Conservation (phyloP, 306 rosid genomes). For the Astragalus glycyphyllos region DNA sequence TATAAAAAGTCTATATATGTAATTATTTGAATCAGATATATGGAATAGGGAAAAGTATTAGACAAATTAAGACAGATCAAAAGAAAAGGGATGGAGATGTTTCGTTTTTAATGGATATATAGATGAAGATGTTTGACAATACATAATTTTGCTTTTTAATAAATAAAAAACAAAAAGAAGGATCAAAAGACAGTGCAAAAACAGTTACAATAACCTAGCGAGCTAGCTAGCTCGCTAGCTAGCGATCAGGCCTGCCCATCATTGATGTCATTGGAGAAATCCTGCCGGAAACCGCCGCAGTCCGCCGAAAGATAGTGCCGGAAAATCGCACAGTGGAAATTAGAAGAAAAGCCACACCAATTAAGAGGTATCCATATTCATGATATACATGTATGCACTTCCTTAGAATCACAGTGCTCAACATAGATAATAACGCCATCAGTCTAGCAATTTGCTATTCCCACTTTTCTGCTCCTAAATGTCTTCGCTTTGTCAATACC, state of each 20-base stretch:
- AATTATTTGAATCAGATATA: too few species aligned
- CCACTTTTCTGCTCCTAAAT: slow-evolving; percentile 16
- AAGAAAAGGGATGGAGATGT: too few species aligned
- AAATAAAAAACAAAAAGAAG: neutral
- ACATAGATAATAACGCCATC: slow-evolving; percentile 46
- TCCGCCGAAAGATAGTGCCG: slow-evolving; percentile 44
- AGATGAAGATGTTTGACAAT: too few species aligned
- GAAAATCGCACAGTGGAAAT: slow-evolving; percentile 54
- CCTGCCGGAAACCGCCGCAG: slow-evolving; percentile 46
- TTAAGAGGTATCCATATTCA: slow-evolving; percentile 47
- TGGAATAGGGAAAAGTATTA: too few species aligned
- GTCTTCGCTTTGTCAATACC: slow-evolving; percentile 22
- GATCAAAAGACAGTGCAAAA: neutral
- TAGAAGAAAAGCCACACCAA: slow-evolving; percentile 48
- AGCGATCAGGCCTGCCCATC: slow-evolving; percentile 63
- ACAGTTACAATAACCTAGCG: neutral
- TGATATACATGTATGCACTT: slow-evolving; percentile 55
- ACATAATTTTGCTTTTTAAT: too few species aligned
- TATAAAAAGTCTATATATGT: too few species aligned
- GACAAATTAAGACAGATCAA: too few species aligned
- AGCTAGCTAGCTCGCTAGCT: slow-evolving; percentile 7
- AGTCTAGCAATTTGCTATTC: slow-evolving; percentile 56
- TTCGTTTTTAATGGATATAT: too few species aligned
- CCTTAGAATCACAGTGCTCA: slow-evolving; percentile 57
- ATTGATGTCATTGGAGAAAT: slow-evolving; percentile 56